phyloP scores from a whole-genome alignment of 2,329 filamentous ascomycete species.

The Fusarium falciforme region DNA sequence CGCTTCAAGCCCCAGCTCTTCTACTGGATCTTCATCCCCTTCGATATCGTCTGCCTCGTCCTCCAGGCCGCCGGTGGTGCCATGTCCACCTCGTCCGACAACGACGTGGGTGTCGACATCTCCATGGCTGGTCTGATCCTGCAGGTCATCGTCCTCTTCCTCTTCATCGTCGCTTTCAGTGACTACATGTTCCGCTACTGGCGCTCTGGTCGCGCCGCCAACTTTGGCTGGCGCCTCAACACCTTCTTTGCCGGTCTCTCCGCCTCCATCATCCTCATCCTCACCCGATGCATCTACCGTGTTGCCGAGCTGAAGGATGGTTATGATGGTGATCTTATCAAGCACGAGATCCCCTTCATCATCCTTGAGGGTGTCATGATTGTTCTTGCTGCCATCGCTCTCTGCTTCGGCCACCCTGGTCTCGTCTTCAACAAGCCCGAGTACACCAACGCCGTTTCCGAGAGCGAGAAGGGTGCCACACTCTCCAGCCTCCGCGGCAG shows the following conservation, averaged over 20 bases:
- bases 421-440: slow-evolving; percentile 49
- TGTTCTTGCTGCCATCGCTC: slow-evolving; percentile 49
- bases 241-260: slow-evolving; percentile 65
- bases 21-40: slow-evolving; percentile 64
- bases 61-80: slow-evolving; percentile 69
- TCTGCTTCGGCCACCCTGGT: slow-evolving; percentile 57
- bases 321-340: slow-evolving; percentile 67
- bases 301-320: slow-evolving; percentile 74
- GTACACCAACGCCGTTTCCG: slow-evolving; percentile 25
- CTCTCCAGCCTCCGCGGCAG: background rate
- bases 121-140: slow-evolving; percentile 66
- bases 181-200: slow-evolving; percentile 63
- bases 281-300: slow-evolving; percentile 72
- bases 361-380: slow-evolving; percentile 61
- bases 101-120: slow-evolving; percentile 52
- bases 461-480: slow-evolving; percentile 40
- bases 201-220: slow-evolving; percentile 41
- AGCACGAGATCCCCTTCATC: slow-evolving; percentile 64
- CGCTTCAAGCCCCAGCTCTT: slow-evolving; percentile 57
- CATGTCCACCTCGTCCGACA: slow-evolving; percentile 55
- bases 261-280: slow-evolving; percentile 67
- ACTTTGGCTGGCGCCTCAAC: slow-evolving; percentile 46
- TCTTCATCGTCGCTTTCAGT: slow-evolving; percentile 61
- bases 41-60: slow-evolving; percentile 66
- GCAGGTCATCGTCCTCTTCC: slow-evolving; percentile 66